Evolutionary conservation across 345 rosid genomes (phyloP).

Genomic region (Laguncularia racemosa): DNA sequence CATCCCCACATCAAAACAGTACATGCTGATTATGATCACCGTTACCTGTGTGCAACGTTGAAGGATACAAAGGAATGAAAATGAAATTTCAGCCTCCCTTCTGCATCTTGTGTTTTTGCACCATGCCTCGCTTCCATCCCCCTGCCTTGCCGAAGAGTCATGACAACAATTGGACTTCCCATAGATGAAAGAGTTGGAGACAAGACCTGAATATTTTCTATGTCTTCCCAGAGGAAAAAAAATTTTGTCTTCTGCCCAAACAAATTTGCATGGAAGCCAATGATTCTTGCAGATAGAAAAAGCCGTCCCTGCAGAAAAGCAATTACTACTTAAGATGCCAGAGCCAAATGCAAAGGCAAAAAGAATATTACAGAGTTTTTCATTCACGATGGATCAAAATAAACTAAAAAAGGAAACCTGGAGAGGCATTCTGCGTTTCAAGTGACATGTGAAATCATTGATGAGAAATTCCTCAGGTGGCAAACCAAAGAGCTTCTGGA

Average conservation of each 20-base stretch:
- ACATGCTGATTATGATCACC: not conserved
- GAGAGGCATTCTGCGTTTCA: constrained; percentile 83
- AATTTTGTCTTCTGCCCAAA: constrained; percentile 90
- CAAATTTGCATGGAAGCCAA: constrained; percentile 88
- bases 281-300: constrained; percentile 84
- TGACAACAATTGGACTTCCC: constrained; percentile 83
- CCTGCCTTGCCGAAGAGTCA: constrained; percentile 69
- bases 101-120: constrained; percentile 78
- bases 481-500: constrained; percentile 92
- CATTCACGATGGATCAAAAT: constrained; percentile 1
- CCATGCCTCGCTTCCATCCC: constrained; percentile 92
- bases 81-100: constrained; percentile 90
- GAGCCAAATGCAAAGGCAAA: not conserved
- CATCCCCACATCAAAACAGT: not conserved
- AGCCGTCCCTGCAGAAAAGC: constrained; percentile 69
- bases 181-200: constrained; percentile 85
- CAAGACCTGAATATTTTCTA: constrained; percentile 70
- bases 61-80: constrained; percentile 96
- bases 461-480: constrained; percentile 96
- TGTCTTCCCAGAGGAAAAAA: constrained; percentile 97
- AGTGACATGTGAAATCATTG: constrained; percentile 96
- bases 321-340: constrained; percentile 4
- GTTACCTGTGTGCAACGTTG: constrained; percentile 77
- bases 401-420: constrained; percentile 48
- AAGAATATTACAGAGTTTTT: too few species aligned